A percentile compares a stretch with the other conserved stretches of the same genome.
phyloP scores from a whole-genome alignment of 345 rosid genomes.

The Arabis alpina region DNA sequence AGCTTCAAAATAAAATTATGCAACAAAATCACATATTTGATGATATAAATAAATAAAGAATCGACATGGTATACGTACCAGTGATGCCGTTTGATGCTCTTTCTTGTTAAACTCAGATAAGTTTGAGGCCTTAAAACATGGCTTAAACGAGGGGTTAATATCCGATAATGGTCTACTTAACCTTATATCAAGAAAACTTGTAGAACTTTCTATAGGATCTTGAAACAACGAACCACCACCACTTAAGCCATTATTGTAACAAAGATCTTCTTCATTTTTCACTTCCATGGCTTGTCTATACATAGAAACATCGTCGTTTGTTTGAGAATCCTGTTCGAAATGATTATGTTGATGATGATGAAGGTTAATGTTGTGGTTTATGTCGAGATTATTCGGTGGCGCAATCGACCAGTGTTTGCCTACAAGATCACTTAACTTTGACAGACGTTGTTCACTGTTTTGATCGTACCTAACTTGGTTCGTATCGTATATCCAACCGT shows the following conservation, averaged over 20 bases:
- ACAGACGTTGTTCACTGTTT: conserved; percentile 49
- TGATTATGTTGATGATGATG: conserved; percentile 43
- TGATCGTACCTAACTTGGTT: conserved; percentile 45
- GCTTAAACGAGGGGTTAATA: conserved; percentile 50
- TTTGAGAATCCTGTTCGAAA: conserved; percentile 29
- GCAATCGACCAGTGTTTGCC: conserved; percentile 73
- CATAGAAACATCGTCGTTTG: conserved; percentile 49
- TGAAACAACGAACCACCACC: conserved; percentile 38
- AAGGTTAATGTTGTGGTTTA: conserved; percentile 33
- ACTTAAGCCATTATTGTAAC: conserved; percentile 41
- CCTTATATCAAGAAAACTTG: conserved; percentile 45
- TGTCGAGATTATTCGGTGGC: conserved; percentile 58
- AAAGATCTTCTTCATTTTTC: conserved; percentile 44
- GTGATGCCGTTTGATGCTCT: conserved; percentile 47
- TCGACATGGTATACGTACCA: conserved; percentile 43
- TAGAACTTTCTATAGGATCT: conserved; percentile 43
- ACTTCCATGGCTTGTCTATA: conserved; percentile 41
- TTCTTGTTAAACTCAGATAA: conserved; percentile 60
- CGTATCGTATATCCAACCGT: conserved; percentile 46
- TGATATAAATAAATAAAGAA: conserved; percentile 1
- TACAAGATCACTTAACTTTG: conserved; percentile 57
- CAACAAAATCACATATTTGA: conserved; percentile 15
- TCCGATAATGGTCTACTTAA: conserved; percentile 54
- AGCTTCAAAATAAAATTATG: background rate
- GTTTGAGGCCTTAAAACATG: conserved; percentile 52